Base-by-base conservation (phyloP, 306 rosid species). In the Hippophae tibetana region DNA sequence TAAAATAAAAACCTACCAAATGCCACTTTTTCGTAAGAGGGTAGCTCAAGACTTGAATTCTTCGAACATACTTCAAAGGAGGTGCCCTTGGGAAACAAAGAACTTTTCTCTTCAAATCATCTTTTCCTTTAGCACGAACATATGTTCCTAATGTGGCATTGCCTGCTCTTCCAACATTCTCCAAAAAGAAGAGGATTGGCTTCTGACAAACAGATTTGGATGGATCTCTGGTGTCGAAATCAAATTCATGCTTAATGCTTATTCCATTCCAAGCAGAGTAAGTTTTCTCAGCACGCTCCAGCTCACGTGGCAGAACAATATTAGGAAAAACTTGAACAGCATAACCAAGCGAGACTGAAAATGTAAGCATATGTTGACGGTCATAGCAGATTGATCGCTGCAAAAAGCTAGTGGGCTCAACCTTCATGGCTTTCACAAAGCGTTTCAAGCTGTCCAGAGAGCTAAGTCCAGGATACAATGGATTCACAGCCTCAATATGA, bases 251-350 rank as follows among this genome's bases (percentile, higher is more conserved):
- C 65, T 72, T 69, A 40, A 67, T 68, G 62, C 75, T 72, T 54
- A 76, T 62, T 47, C 86, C 86, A 58, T 86, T 86, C 94, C 94
- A 86, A 61, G 94, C 89, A 61, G 94, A 78, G 75, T 71, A 86
- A 52, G 94, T 86, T 59, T 76, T 74, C 76, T 86, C 94, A 1
- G 94, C 73, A 58, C 86, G 84, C 78, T 83, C 95, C 59, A 86
- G 73, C 57, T 86, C 95, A 70, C 86, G 90, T 47, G 95, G 87
- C 6, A 58, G 73, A 43, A 86, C 79, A 49, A 86, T 54, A 56
- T 69, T 62, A 43, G 82, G 85, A 46, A 81, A 74, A 18, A 86
- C 87, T 79, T 86, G 86, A 72, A 86, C 67, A 38, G 53, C 90
- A 59, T 86, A 86, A 58, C 95, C 90, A 43, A 83, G 76, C 7